Conservation (phyloP, 495 filamentous ascomycete genomes). For the Podospora sp. region DNA sequence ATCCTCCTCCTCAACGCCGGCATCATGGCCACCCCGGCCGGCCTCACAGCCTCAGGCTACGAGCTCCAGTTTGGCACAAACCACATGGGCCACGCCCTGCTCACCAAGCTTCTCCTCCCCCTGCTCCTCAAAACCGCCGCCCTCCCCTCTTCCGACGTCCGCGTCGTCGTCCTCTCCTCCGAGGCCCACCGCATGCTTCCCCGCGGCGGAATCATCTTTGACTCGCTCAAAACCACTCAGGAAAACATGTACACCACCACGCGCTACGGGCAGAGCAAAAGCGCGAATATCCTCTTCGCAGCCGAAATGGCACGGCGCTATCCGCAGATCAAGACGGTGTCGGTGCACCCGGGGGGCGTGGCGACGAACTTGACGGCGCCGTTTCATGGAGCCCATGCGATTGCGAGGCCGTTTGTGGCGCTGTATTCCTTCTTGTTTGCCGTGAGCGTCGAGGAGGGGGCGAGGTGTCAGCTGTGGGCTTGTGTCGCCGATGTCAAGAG, state of each 20-base stretch:
- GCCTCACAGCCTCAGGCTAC: slow-evolving; percentile 62
- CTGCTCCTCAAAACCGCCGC: slow-evolving; percentile 55
- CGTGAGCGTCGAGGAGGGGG: slow-evolving; percentile 49
- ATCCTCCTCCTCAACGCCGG: slow-evolving; percentile 63
- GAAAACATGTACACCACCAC: slow-evolving; percentile 36
- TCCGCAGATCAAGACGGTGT: slow-evolving; percentile 54
- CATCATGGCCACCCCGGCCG: slow-evolving; percentile 60
- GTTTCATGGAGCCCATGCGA: slow-evolving; percentile 16
- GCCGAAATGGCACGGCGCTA: slow-evolving; percentile 60
- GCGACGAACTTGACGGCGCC: slow-evolving; percentile 52
- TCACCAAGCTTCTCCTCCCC: slow-evolving; percentile 65
- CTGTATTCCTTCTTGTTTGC: slow-evolving; percentile 29
- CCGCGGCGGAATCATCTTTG: slow-evolving; percentile 40
- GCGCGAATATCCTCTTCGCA: slow-evolving; percentile 67
- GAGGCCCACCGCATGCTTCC: slow-evolving; percentile 40
- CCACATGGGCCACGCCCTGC: slow-evolving; percentile 67
- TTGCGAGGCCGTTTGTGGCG: slow-evolving; percentile 8
- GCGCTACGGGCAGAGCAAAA: slow-evolving; percentile 67
- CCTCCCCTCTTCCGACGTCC: slow-evolving; percentile 39
- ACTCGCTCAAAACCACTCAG: slow-evolving; percentile 41
- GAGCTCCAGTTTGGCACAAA: slow-evolving; percentile 74
- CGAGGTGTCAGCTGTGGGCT: slow-evolving; percentile 64
- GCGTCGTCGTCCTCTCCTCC: slow-evolving; percentile 45
- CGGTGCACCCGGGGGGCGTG: slow-evolving; percentile 69
- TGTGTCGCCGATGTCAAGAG: slow-evolving; percentile 47